phyloP scores from a whole-genome alignment of 352 stramenopile genomes.

The Globisporangium solare region DNA sequence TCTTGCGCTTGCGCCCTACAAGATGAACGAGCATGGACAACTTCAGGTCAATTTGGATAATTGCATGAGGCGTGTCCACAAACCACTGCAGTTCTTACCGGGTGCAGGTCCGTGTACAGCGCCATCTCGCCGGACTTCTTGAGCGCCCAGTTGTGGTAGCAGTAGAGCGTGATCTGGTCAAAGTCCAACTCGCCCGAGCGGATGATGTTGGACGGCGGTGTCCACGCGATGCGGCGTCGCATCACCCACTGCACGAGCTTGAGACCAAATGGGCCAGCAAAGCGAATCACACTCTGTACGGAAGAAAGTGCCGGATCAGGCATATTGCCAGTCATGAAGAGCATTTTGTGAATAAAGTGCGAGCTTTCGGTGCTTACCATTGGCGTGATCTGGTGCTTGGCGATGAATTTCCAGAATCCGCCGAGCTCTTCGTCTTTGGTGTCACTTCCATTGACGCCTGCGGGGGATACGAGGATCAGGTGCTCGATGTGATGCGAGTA shows the following conservation, averaged over 20 bases:
- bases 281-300: constrained; percentile 53
- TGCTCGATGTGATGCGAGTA: constrained; percentile 71
- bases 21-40: neutral
- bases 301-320: constrained; percentile 2
- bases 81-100: constrained; percentile 20
- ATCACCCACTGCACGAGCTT: constrained; percentile 55
- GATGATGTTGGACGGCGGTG: constrained; percentile 66
- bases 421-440: constrained; percentile 33
- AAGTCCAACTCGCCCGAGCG: constrained; percentile 67
- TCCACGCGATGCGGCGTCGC: constrained; percentile 52
- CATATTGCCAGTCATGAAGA: neutral
- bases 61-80: too few relatives aligned
- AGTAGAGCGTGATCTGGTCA: constrained; percentile 64
- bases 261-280: constrained; percentile 52
- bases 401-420: constrained; percentile 34
- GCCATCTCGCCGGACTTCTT: constrained; percentile 66
- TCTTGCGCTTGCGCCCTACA: constrained; percentile 46
- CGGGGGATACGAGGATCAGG: constrained; percentile 70
- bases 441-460: constrained; percentile 45
- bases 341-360: too few relatives aligned
- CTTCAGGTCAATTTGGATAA: neutral
- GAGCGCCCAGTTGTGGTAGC: constrained; percentile 81
- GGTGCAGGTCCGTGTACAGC: constrained; percentile 73
- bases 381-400: constrained; percentile 52
- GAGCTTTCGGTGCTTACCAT: constrained; percentile 32